These are phyloP conservation scores for Calamus simplicifolius DNA, from an alignment of 176 grass and related monocot species.

Conservation along the genomic window DNA sequence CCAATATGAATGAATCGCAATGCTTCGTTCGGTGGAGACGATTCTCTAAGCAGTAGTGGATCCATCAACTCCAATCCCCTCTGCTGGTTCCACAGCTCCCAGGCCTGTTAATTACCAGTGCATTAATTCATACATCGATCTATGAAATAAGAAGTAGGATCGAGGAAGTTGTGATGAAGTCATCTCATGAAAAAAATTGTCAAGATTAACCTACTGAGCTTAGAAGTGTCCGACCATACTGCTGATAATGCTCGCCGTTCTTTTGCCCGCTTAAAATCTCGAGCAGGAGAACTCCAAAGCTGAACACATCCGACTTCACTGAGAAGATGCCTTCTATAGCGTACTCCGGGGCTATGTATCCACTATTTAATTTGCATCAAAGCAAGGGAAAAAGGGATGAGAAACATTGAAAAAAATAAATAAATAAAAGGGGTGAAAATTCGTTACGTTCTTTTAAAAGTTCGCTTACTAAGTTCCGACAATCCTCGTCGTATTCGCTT, in stretches of 20 bases:
- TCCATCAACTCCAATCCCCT: conserved; percentile 57
- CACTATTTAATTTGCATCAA: conserved; percentile 28
- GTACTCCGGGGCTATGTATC: conserved; percentile 89
- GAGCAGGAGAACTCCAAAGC: conserved; percentile 76
- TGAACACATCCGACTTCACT: conserved; percentile 86
- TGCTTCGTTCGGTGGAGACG: conserved; percentile 31
- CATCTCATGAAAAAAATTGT: no score
- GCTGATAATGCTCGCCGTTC: conserved; percentile 51
- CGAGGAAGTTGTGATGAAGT: neutral
- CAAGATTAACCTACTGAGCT: conserved; percentile 31
- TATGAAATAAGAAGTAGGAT: neutral
- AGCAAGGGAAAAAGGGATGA: no score
- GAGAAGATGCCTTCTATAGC: conserved; percentile 72
- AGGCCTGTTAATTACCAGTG: conserved; percentile 34
- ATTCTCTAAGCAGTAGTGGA: conserved; percentile 27
- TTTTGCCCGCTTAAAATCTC: conserved; percentile 84
- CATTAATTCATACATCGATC: no score
- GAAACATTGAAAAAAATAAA: no score
- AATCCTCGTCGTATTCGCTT: conserved; percentile 52
- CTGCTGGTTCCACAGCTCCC: conserved; percentile 62
- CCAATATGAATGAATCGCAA: conserved; percentile 58
- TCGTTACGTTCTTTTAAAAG: neutral
- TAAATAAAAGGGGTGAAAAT: neutral
- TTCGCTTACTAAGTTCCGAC: conserved; percentile 76
- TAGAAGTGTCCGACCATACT: conserved; percentile 52